Conservation (phyloP, 495 filamentous ascomycete genomes). For the Podospora conica region DNA sequence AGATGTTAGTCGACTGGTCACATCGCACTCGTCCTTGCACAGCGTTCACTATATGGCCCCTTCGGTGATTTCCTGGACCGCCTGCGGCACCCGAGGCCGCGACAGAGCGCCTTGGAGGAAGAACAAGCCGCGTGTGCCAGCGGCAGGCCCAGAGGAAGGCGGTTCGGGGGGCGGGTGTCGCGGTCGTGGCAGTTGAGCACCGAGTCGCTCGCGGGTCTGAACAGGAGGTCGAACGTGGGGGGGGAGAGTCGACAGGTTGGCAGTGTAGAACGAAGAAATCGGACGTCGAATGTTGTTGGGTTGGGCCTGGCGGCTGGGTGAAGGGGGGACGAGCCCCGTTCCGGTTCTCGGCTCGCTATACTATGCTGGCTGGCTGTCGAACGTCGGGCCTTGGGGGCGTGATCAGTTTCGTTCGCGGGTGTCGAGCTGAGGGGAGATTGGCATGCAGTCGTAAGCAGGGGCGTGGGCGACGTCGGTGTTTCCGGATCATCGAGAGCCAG, state of each 20-base stretch:
- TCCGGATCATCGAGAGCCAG: constrained; percentile 1
- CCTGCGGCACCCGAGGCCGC: background rate
- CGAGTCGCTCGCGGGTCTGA: background rate
- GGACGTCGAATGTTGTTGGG: background rate
- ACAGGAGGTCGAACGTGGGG: background rate
- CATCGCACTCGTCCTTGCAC: constrained; percentile 12
- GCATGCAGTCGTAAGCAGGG: background rate
- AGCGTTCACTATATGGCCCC: constrained; percentile 11
- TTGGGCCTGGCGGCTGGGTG: background rate
- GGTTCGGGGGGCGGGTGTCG: background rate
- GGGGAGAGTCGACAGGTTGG: background rate
- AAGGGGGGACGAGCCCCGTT: background rate
- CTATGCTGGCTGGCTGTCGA: background rate
- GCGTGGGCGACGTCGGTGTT: background rate
- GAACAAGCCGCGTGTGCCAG: background rate
- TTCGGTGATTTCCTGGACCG: constrained; percentile 9
- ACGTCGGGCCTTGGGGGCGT: background rate
- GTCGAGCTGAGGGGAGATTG: background rate
- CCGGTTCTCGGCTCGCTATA: background rate
- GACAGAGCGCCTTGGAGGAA: background rate
- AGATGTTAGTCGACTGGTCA: constrained; percentile 31
- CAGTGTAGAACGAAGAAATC: background rate
- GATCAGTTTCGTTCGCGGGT: background rate
- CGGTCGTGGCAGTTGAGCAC: background rate
- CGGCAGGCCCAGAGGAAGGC: constrained; percentile 3